Evolutionary conservation across 345 rosid species (phyloP), one percentile per base, ranked within the genome.

Genomic region (Aquilaria sinensis): DNA sequence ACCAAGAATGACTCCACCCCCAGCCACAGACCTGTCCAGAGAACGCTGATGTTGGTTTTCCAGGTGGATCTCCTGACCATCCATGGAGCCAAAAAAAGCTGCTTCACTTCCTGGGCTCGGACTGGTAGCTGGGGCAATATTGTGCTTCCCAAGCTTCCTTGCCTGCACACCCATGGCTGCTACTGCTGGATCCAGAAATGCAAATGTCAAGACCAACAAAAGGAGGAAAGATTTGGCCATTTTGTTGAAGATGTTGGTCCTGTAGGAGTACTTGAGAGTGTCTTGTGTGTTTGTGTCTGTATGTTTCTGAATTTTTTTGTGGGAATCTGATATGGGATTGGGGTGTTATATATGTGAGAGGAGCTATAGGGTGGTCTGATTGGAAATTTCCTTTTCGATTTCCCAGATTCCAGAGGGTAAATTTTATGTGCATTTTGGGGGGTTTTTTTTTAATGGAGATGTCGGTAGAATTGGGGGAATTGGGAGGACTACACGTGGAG

Each of bases 1-100:
- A 0, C 90, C 96, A 0, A 89, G 82, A 16, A 92, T 85, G 33
- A 88, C 86, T 14, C 95, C 96, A 2, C 95, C 95, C 0, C 92
- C 98, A 9, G 87, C 98, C 5, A 87, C 77, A 2, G 95, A 92
- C 60, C 71, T 83, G 49, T 92, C 92, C 58, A 31, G 60, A 9
- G 83, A 69, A n/a, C 67, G 81, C 12, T 78, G 86, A 68, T 72
- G 81, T 7, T 37, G 43, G 67, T 65, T 70, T 31, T 41, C 49
- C 46, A 67, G 51, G 32, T 58, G 70, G 52, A 61, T 47, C n/a
- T 58, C 70, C 47, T 71, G 62, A 15, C 59, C 69, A 11, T 64
- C 51, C 10, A 73, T 60, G 23, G 64, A 58, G 13, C 48, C 69
- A 14, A 53, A 1, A 23, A 64, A 53, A 59, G 69, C 45, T 10